Conservation (phyloP, 2,329 filamentous ascomycete species). For the Paracorniculantispora psalliotae region DNA sequence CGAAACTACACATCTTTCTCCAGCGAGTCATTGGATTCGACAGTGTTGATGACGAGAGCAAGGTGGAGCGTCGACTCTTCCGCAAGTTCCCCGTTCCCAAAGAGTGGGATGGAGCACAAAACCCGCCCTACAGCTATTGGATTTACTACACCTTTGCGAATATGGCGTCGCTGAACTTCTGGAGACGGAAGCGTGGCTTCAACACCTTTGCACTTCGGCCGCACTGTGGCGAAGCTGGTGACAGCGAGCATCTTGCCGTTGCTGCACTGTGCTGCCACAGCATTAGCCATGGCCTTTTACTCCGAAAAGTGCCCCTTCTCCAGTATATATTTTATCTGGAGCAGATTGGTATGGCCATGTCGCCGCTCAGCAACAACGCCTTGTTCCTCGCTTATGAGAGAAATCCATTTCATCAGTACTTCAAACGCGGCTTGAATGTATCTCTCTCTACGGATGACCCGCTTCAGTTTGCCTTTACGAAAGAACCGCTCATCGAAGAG, state of each 20-base stretch:
- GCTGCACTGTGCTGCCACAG: slow-evolving; percentile 91
- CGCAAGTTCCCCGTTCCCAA: slow-evolving; percentile 90
- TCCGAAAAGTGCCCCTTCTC: slow-evolving; percentile 88
- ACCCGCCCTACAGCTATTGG: slow-evolving; percentile 98
- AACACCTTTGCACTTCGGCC: slow-evolving; percentile 92
- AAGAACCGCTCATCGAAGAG: slow-evolving; percentile 95
- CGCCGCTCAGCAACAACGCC: slow-evolving; percentile 96
- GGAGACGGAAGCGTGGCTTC: slow-evolving; percentile 86
- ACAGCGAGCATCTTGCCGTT: slow-evolving; percentile 91
- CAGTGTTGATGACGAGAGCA: slow-evolving; percentile 97
- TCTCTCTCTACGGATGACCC: slow-evolving; percentile 96
- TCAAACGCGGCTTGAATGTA: slow-evolving; percentile 89
- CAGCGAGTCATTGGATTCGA: slow-evolving; percentile 96
- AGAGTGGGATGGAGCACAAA: slow-evolving; percentile 86
- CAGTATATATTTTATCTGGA: slow-evolving; percentile 98
- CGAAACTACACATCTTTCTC: slow-evolving; percentile 90
- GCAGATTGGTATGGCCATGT: slow-evolving; percentile 98
- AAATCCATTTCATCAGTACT: slow-evolving; percentile 94
- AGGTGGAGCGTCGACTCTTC: slow-evolving; percentile 88
- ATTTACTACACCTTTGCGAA: slow-evolving; percentile 97
- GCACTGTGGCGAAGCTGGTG: slow-evolving; percentile 94
- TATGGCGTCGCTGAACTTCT: slow-evolving; percentile 85
- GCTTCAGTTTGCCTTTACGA: slow-evolving; percentile 96
- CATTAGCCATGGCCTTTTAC: slow-evolving; percentile 88
- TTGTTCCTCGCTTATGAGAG: slow-evolving; percentile 94